Conservation (phyloP, 495 filamentous ascomycete genomes). For the Neurospora sp. region DNA sequence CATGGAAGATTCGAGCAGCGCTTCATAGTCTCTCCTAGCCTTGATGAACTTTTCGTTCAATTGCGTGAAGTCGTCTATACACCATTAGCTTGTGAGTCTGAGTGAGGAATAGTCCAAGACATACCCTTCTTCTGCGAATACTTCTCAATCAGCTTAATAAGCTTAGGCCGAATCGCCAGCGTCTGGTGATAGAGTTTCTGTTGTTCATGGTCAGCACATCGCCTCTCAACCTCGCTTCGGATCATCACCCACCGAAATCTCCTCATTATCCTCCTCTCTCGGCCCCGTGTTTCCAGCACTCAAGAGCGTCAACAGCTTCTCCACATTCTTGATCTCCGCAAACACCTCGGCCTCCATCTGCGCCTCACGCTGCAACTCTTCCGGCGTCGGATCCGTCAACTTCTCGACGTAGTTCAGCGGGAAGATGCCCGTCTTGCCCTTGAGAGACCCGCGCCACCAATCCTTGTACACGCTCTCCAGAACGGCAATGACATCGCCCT, state of each 20-base stretch:
- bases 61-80: slow-evolving; percentile 90
- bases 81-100: slow-evolving; percentile 7
- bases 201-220: background rate
- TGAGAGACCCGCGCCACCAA: slow-evolving; percentile 96
- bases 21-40: slow-evolving; percentile 90
- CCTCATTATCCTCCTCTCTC: slow-evolving; percentile 79
- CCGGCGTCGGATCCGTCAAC: slow-evolving; percentile 82
- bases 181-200: slow-evolving; percentile 87
- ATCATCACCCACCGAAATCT: slow-evolving; percentile 59
- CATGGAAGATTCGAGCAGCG: slow-evolving; percentile 93
- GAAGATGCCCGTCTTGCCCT: slow-evolving; percentile 94
- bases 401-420: slow-evolving; percentile 99
- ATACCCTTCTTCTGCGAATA: slow-evolving; percentile 98
- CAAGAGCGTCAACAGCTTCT: slow-evolving; percentile 86
- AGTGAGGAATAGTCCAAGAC: background rate
- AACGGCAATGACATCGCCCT: slow-evolving; percentile 95
- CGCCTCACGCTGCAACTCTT: slow-evolving; percentile 90
- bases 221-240: background rate
- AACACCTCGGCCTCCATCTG: slow-evolving; percentile 98
- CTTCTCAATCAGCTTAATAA: slow-evolving; percentile 97
- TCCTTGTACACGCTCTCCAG: slow-evolving; percentile 97
- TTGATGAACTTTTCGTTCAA: slow-evolving; percentile 99
- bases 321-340: slow-evolving; percentile 96
- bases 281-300: slow-evolving; percentile 90
- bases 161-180: slow-evolving; percentile 84